Conservation (phyloP, 108 stramenopile genomes). For the Conticribra guillardii region DNA sequence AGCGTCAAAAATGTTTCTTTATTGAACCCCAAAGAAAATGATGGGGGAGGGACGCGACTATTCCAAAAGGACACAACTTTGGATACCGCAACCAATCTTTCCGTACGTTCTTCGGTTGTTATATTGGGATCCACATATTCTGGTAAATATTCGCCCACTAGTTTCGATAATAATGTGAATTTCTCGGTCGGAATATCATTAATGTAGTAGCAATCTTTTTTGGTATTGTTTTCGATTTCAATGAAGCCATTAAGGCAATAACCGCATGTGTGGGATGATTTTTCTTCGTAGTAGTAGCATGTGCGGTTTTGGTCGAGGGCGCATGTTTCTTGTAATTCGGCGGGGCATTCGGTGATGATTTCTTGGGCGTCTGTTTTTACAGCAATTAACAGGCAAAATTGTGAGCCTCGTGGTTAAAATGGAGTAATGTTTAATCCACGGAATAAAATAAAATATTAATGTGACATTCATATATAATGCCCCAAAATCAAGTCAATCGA, state of each 20-base stretch:
- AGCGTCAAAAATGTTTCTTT: conserved; percentile 31
- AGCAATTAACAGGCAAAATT: too few relatives aligned
- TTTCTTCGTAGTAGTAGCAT: conserved; percentile 13
- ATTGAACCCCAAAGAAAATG: conserved; percentile 41
- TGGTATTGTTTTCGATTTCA: too few relatives aligned
- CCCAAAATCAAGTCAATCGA: too few relatives aligned
- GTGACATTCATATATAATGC: too few relatives aligned
- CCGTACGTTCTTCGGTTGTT: conserved; percentile 15
- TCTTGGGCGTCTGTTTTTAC: conserved; percentile 1
- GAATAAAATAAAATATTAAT: too few relatives aligned
- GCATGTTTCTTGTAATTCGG: not conserved
- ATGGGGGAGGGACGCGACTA: conserved; percentile 6
- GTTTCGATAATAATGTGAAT: conserved; percentile 3
- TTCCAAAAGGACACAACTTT: conserved; percentile 30
- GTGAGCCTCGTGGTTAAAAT: too few relatives aligned
- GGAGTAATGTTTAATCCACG: too few relatives aligned
- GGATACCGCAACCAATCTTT: conserved; percentile 15
- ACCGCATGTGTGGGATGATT: conserved; percentile 8
- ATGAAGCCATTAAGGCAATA: conserved; percentile 22
- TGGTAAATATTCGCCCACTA: conserved; percentile 16
- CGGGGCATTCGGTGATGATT: conserved; percentile 2
- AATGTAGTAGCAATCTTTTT: conserved; percentile 16
- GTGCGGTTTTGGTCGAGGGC: conserved; percentile 4
- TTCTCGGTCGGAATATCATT: conserved; percentile 6
- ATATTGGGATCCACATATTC: conserved; percentile 12